Evolutionary conservation across 1,284 basidiomycete species (phyloP), one percentile per base, ranked within the genome.

Genomic region (Amylostereum areolatum): DNA sequence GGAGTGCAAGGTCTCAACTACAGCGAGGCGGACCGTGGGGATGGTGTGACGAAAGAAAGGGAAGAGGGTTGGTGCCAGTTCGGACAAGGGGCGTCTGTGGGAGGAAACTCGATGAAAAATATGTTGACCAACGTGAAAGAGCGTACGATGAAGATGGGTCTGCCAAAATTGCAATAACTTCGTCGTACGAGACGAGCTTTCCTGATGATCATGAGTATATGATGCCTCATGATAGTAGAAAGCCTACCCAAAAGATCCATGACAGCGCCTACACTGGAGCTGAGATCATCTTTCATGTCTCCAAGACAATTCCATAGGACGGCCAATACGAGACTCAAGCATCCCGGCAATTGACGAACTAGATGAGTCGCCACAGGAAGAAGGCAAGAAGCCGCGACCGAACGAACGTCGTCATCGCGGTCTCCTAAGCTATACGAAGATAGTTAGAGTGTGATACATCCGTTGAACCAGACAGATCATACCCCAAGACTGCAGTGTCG

Each of bases 11-110:
- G 94, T 95, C 53, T 92, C 87, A 49, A 96, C 89, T 5, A 99
- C 95, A 4, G 97, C 89, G 7, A 96, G 76, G 18, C 97, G 92
- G 47, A 99, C 97, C 55, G 87, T 88, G 1, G 90, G 72, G 61
- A 99, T 99, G 0, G 96, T 97, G 67, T 99, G 97, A 9, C 97
- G 89, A 73, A 99, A 96, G 75, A 97, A 99, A 2, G 95, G 92
- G 68, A 93, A 99, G 12, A 97, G 73, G 0, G 86, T 90, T 2
- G 92, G 89, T 11, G 97, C 90, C 44, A 98, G 80, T 1, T 76
- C 77, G 10, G 83, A 78, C 33, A 97, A 75, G 5, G 89, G 85
- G 52, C 83, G 71, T n/a, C 89, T 92, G 48, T 25, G 51, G n/a
- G 30, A 28, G 40, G 49, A 47, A 36, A 45, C 52, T 49, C 48